These are phyloP conservation scores for Emergomyces pasteurianus DNA, from an alignment of 2,329 filamentous ascomycete species.

Conservation along the genomic window DNA sequence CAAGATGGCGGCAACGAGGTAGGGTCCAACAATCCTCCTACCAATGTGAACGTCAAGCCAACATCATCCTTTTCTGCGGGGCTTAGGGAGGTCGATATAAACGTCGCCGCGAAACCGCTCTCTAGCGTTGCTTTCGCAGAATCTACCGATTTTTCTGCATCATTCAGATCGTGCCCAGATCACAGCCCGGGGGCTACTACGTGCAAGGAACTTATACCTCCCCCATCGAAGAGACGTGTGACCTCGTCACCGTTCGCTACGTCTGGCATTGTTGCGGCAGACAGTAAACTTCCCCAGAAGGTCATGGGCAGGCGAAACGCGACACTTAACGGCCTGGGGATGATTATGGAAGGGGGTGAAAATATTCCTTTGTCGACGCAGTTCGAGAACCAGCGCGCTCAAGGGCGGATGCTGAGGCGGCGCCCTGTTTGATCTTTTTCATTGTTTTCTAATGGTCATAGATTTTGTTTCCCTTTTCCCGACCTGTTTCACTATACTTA, in stretches of 20 bases:
- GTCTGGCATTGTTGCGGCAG: slow-evolving; percentile 15
- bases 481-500: background rate
- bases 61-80: slow-evolving; percentile 28
- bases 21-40: slow-evolving; percentile 20
- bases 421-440: background rate
- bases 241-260: slow-evolving; percentile 12
- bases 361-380: slow-evolving; percentile 22
- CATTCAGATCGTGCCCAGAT: background rate
- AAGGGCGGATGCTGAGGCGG: background rate
- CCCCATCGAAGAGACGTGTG: slow-evolving; percentile 13
- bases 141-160: background rate
- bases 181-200: background rate
- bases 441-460: background rate
- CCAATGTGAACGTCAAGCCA: slow-evolving; percentile 12
- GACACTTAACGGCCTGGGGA: slow-evolving; percentile 12
- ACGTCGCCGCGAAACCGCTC: slow-evolving; percentile 29
- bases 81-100: slow-evolving; percentile 42
- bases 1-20: slow-evolving; percentile 35
- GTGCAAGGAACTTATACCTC: slow-evolving; percentile 19
- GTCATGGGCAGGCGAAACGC: slow-evolving; percentile 27
- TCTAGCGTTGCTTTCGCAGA: slow-evolving; percentile 8
- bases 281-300: slow-evolving; percentile 34
- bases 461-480: background rate
- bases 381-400: slow-evolving; percentile 10
- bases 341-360: slow-evolving; percentile 31